Evolutionary conservation across 352 stramenopile species (phyloP), one percentile per base, ranked within the genome.

Genomic region (Phytophthora fragariae): DNA sequence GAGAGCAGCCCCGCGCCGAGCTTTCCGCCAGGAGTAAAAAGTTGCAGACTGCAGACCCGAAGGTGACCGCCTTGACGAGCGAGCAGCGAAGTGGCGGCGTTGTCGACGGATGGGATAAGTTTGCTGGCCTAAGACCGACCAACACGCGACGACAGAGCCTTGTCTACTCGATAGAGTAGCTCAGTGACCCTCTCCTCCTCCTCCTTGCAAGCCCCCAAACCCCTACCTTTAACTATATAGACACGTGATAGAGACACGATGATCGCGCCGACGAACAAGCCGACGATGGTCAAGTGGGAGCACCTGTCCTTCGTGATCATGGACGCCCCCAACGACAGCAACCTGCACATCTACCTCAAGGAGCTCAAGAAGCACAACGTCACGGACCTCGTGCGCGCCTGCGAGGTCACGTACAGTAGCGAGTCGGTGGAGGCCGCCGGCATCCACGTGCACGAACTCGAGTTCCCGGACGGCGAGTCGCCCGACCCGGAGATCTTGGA

Each of bases 291-390:
- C 68, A 88, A 95, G 76, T 95, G 86, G 81, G 86, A 95, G 69
- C 81, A 96, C 67, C 82, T 99, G 72, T 93, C 89, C 57, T 99
- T 99, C 75, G 89, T 99, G 37, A 99, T 99, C 74, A 99, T 99
- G 94, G 98, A 99, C 81, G 93, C 97, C 31, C 98, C 98, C 27
- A 98, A 94, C 63, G 90, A 99, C 76, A 89, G 84, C 68, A 99
- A 99, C 79, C 83, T 99, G 59, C 94, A 98, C 66, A 82, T 98
- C 29, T 99, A 99, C 80, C 91, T 99, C 53, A 97, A 98, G 71
- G 97, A 99, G 82, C 94, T 98, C 73, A 97, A 98, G 74, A 97
- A 97, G 57, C 70, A 99, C 76, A 97, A 98, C 68, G 98, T 99
- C 29, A 98, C 91, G 37, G 88, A 98, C 68, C 83, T 99, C 33